phyloP scores from a whole-genome alignment of 176 grass and related monocot species.

The Avena eriantha region DNA sequence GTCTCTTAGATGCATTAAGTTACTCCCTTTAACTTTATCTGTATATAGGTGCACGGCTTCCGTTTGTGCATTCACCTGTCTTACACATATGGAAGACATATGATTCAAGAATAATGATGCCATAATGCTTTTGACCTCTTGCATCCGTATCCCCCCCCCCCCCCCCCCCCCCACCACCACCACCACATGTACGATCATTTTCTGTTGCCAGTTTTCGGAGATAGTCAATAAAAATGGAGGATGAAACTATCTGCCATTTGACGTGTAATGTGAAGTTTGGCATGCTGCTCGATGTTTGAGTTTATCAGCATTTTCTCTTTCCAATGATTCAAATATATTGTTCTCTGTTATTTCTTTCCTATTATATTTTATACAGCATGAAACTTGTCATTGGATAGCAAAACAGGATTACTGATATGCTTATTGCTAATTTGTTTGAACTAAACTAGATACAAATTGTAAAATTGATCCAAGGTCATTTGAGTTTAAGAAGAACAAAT shows the following conservation, averaged over 20 bases:
- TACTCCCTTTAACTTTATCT: neutral
- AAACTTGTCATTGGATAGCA: slow-evolving; percentile 31
- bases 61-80: neutral
- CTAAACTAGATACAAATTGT: slow-evolving; percentile 84
- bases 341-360: neutral
- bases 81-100: slow-evolving; percentile 11
- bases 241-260: slow-evolving; percentile 9
- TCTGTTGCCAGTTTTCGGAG: neutral
- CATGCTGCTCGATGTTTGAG: slow-evolving; percentile 9
- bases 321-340: neutral
- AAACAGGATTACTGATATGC: slow-evolving; percentile 36
- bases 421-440: slow-evolving; percentile 60
- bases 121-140: neutral
- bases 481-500: slow-evolving; percentile 86
- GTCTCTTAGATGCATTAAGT: neutral
- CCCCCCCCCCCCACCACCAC: too few species aligned
- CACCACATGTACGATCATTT: neutral
- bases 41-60: neutral
- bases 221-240: neutral
- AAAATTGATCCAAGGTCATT: slow-evolving; percentile 78
- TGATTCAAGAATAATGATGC: slow-evolving; percentile 12
- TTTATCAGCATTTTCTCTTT: slow-evolving; percentile 19
- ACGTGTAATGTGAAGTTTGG: neutral
- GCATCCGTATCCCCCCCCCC: neutral
- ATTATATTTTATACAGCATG: slow-evolving; percentile 2